Evolutionary conservation across 2,329 filamentous ascomycete species (phyloP), one percentile per base, ranked within the genome.

Genomic region (Sodiomyces alkalinus): DNA sequence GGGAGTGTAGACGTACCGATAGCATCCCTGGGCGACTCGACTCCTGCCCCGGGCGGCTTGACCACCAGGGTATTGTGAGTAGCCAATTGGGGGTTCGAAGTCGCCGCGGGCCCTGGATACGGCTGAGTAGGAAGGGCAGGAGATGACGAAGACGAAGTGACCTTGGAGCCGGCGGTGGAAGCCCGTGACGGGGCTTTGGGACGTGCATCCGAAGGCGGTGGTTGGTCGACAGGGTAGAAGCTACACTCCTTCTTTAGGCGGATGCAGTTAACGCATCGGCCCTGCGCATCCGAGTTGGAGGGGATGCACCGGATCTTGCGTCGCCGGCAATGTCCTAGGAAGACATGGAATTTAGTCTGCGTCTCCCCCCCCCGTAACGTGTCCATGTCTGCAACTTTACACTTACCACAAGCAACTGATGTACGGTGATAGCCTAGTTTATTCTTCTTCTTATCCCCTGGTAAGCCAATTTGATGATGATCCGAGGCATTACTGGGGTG

Each of bases 371-470:
- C n/a, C n/a, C n/a, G n/a, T n/a, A n/a, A n/a, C n/a, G n/a, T n/a
- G n/a, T n/a, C n/a, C n/a, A n/a, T n/a, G n/a, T n/a, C n/a, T n/a
- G n/a, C n/a, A n/a, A n/a, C n/a, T n/a, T n/a, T n/a, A 26, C 22
- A 74, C 86, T 71, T 68, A 96, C 87, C 80, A 60, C 87, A 96
- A 41, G 87, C 90, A 42, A 94, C 82, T 24, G 86, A 92, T 19
- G 85, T 93, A 46, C 87, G 74, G 58, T 94, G 87, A 49, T 96
- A 96, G 21, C 87, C 87, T 35, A 96, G 65, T 55, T 92, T 94
- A 53, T 93, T 94, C 47, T 86, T 74, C 35, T 59, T 64, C 51
- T 65, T 71, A 33, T 71, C 66, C 19, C 50, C 54, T n/a, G 54
- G 40, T 17, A 52, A 42, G 15, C 47, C 48, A 30, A 53, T 40